Evolutionary conservation across 352 stramenopile species (phyloP).

Genomic region (Ophiocytium majus): DNA sequence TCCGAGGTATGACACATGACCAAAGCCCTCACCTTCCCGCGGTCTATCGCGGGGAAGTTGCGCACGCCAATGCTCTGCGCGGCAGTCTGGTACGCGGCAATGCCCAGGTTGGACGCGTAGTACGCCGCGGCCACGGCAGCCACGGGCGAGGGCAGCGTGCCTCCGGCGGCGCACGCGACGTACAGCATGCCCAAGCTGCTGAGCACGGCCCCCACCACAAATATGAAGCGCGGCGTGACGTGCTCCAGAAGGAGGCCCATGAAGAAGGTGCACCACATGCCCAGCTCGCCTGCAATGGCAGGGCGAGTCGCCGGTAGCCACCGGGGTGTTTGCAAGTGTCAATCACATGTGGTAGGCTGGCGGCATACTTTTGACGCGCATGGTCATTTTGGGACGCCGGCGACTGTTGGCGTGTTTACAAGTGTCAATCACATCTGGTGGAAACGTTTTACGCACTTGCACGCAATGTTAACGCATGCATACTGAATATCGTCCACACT

Average conservation of each 20-base stretch:
- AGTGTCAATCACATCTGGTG: too few relatives aligned
- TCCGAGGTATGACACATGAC: too few relatives aligned
- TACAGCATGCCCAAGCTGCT: conserved; percentile 33
- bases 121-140: conserved; percentile 35
- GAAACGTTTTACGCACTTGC: too few relatives aligned
- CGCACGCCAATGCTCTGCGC: conserved; percentile 29
- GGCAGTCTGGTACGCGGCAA: conserved; percentile 31
- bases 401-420: too few relatives aligned
- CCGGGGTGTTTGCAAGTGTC: too few relatives aligned
- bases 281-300: conserved; percentile 6
- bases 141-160: conserved; percentile 11
- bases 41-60: conserved; percentile 51
- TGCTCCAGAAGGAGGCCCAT: conserved; percentile 45
- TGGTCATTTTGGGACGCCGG: too few relatives aligned
- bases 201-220: conserved; percentile 28
- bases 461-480: too few relatives aligned
- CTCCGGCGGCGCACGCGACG: conserved; percentile 32
- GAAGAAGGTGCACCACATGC: conserved; percentile 18
- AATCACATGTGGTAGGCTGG: too few relatives aligned
- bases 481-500: too few relatives aligned
- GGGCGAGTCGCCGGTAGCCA: too few relatives aligned
- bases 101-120: conserved; percentile 50
- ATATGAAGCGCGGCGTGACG: conserved; percentile 36
- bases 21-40: conserved; percentile 51
- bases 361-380: too few relatives aligned